phyloP scores from a whole-genome alignment of 345 rosid genomes.

The Chamaenerion angustifolium region DNA sequence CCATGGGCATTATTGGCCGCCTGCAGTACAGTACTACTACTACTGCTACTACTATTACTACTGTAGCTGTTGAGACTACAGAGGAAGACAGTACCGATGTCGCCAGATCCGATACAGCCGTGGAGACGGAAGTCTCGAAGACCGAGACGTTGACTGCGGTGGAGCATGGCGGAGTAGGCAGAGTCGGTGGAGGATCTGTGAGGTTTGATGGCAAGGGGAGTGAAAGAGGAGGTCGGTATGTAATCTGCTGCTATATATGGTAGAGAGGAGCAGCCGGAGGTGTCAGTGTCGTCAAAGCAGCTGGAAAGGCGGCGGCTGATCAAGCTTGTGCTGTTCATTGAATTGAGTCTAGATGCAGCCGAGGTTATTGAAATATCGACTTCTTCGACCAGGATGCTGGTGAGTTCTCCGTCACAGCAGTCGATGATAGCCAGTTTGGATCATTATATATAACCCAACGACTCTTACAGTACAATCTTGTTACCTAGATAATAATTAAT shows the following conservation, averaged over 20 bases:
- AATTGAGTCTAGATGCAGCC: background rate
- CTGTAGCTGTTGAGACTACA: conserved; percentile 31
- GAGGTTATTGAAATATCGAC: too few relatives aligned
- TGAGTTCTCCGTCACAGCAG: too few relatives aligned
- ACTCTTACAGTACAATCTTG: too few relatives aligned
- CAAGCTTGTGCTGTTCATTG: conserved; percentile 28
- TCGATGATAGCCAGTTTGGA: too few relatives aligned
- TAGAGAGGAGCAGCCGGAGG: conserved; percentile 36
- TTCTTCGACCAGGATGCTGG: too few relatives aligned
- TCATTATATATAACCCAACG: too few relatives aligned
- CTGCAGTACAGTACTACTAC: too few relatives aligned
- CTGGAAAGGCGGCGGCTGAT: conserved; percentile 72
- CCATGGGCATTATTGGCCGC: conserved; percentile 1
- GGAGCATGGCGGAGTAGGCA: conserved; percentile 60
- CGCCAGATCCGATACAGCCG: conserved; percentile 76
- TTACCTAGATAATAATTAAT: too few relatives aligned
- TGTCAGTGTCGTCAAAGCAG: conserved; percentile 22
- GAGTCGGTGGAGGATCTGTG: conserved; percentile 54
- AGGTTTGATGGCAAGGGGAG: conserved; percentile 9
- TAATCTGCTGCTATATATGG: too few relatives aligned
- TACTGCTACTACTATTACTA: too few relatives aligned
- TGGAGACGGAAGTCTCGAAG: conserved; percentile 65
- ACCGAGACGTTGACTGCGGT: conserved; percentile 27
- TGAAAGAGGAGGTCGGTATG: too few relatives aligned
- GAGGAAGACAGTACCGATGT: conserved; percentile 78